Base-by-base conservation (phyloP, 441 rosid genomes). In the Erodium trifolium region DNA sequence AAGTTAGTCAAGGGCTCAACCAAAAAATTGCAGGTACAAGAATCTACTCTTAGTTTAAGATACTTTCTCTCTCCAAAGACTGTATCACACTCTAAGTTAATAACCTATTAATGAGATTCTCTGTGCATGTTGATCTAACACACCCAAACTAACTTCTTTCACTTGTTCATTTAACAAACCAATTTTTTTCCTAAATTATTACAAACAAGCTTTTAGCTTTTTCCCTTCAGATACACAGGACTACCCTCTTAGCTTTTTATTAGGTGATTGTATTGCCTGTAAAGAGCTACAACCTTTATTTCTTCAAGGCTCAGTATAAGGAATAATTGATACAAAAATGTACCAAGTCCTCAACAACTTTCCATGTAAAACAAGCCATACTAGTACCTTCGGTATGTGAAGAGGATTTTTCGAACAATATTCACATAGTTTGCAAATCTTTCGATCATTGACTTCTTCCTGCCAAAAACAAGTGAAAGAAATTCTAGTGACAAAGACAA, bases 371-470 rank as follows among this genome's bases (percentile, higher is more conserved):
- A 31, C 66, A 31, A 63, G 9, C 8, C 34, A 67, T 68, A 70
- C 45, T 64, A 31, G 64, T 70, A 86, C 96, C 93, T 87, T 88
- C 10, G 90, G 97, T 27, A 92, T 87, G 67, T 92, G 96, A 78
- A 90, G 88, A 78, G 97, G 92, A 72, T 90, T 93, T 77, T 75
- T 90, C 1, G 91, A 71, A 78, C 92, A 96, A 72, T 90, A 93
- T 82, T 90, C 98, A 79, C 92, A 93, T 31, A 90, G 68, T 78
- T 90, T 93, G 73, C 84, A 66, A 65, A 93, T 87, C 83, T 82
- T 84, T 37, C 96, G 76, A 37, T 93, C 91, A 77, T 90, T 88
- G 0, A 86, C 80, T 70, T 77, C 84, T 55, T 82, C 92, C 97
- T 93, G 84, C 65, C 77, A 83, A 55, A 72, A 49, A 47, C n/a